phyloP scores from a whole-genome alignment of 257 asterid species.

The Penstemon newberryi region DNA sequence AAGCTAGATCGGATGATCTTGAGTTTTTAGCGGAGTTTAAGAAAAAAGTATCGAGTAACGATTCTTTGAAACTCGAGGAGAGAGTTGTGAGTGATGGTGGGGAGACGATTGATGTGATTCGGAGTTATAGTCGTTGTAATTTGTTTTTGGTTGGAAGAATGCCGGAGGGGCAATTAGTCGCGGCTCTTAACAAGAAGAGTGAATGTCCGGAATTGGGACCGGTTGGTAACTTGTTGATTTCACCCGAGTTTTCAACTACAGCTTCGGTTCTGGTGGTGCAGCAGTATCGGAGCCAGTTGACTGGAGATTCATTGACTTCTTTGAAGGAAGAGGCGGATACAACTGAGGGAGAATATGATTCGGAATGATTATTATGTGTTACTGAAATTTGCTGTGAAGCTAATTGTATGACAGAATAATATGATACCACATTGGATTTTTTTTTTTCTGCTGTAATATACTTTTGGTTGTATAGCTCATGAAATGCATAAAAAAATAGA shows the following conservation, averaged over 20 bases:
- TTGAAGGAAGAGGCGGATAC: slow-evolving; percentile 32
- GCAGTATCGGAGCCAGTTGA: slow-evolving; percentile 42
- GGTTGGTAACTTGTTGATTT: slow-evolving; percentile 43
- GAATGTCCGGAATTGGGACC: slow-evolving; percentile 65
- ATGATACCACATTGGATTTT: too few species aligned
- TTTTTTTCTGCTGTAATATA: too few species aligned
- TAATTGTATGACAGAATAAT: too few species aligned
- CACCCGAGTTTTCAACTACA: slow-evolving; percentile 37
- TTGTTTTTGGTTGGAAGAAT: slow-evolving; percentile 52
- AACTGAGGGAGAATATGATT: slow-evolving; percentile 25
- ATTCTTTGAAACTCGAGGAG: slow-evolving; percentile 39
- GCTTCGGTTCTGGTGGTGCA: slow-evolving; percentile 69
- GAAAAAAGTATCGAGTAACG: slow-evolving; percentile 24
- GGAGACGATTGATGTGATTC: slow-evolving; percentile 32
- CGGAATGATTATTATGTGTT: slow-evolving; percentile 12
- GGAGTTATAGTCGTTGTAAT: slow-evolving; percentile 35
- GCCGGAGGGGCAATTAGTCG: slow-evolving; percentile 43
- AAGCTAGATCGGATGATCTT: slow-evolving; percentile 30
- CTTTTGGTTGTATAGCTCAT: too few species aligned
- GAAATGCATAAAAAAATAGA: too few species aligned
- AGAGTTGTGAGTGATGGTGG: slow-evolving; percentile 28
- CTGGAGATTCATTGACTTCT: slow-evolving; percentile 37
- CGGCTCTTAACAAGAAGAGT: slow-evolving; percentile 29
- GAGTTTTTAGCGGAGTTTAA: slow-evolving; percentile 35
- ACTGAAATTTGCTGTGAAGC: too few species aligned